Conservation (phyloP, 2,329 filamentous ascomycete species). For the Trichoderma citrinoviride region DNA sequence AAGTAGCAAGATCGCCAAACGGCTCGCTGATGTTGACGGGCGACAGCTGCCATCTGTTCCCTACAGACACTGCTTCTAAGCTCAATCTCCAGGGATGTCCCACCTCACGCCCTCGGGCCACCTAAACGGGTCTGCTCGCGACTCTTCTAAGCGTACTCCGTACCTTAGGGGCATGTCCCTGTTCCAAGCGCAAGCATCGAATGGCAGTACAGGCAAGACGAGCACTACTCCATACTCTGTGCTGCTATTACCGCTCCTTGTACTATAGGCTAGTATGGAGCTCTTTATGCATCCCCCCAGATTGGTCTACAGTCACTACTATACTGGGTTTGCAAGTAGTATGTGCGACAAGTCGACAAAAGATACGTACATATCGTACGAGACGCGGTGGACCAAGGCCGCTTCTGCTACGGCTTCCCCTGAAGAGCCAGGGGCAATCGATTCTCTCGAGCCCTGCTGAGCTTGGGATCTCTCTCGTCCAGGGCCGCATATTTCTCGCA, state of each 20-base stretch:
- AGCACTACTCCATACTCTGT: background rate
- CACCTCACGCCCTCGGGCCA: background rate
- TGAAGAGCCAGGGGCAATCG: too few species aligned
- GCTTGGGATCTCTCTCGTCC: background rate
- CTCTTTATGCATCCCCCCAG: background rate
- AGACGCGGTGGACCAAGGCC: background rate
- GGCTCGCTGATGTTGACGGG: background rate
- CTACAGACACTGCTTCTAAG: background rate
- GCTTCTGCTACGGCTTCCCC: background rate
- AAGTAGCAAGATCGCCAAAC: background rate
- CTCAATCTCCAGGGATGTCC: background rate
- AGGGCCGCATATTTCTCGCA: background rate
- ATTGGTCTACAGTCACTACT: background rate
- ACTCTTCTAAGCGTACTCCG: background rate
- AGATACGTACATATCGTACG: conserved; percentile 7
- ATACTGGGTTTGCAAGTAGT: background rate
- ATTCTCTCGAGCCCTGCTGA: background rate
- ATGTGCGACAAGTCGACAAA: conserved; percentile 9
- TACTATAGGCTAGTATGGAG: background rate
- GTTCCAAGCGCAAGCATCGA: background rate
- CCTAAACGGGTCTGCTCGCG: background rate
- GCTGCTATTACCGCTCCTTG: background rate
- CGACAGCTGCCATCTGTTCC: background rate
- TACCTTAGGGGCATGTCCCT: background rate
- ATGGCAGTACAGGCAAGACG: background rate